Percentiles rank a stretch among this genome's conserved stretches.
These are phyloP conservation scores for Coriaria nepalensis DNA, from an alignment of 306 rosid genomes.

Conservation along the genomic window DNA sequence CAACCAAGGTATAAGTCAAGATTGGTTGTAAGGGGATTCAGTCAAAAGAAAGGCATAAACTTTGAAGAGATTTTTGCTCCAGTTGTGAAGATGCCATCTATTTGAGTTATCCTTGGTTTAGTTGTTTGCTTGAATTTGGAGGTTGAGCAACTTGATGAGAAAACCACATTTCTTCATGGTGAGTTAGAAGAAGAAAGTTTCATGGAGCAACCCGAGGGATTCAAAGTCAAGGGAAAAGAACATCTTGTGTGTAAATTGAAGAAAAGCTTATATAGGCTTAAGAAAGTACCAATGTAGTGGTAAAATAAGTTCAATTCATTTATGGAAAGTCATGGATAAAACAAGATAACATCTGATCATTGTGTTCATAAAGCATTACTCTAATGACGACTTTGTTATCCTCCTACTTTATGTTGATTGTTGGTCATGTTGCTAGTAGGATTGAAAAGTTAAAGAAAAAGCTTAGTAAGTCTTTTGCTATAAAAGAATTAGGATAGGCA, in stretches of 20 bases:
- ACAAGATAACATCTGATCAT: not conserved
- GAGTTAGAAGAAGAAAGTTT: not conserved
- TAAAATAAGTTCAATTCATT: not conserved
- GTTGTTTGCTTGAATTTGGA: not conserved
- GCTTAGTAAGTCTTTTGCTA: too few species aligned
- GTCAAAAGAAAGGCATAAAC: too few species aligned
- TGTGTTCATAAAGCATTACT: too few species aligned
- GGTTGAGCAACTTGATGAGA: not conserved
- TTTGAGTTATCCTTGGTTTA: not conserved
- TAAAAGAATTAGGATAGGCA: too few species aligned
- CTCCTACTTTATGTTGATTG: too few species aligned
- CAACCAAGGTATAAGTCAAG: not conserved
- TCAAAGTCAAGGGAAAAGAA: not conserved
- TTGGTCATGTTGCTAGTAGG: too few species aligned
- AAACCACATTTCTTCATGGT: not conserved
- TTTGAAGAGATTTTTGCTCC: not conserved
- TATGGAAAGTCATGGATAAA: not conserved
- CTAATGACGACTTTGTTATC: too few species aligned
- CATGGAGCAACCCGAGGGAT: not conserved
- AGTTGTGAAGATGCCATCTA: not conserved
- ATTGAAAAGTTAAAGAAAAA: too few species aligned
- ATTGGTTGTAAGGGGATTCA: not conserved
- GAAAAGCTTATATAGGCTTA: not conserved
- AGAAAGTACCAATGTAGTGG: not conserved
- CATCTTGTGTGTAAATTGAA: not conserved